Base-by-base conservation (phyloP, 108 stramenopile genomes). In the Aurantiochytrium sp. region DNA sequence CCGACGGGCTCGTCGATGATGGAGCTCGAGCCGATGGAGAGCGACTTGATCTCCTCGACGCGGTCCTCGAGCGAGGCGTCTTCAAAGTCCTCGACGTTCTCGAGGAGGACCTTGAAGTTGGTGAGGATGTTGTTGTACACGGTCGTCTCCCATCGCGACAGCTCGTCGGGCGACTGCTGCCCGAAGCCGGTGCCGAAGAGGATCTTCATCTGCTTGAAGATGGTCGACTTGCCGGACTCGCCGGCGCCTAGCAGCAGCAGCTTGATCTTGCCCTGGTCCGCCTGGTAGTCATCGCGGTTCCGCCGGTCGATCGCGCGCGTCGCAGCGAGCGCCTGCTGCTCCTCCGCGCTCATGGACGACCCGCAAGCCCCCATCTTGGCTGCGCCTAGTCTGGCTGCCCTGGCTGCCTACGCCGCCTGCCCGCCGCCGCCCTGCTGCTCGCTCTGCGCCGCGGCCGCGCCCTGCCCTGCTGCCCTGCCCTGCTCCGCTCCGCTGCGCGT, bases 231-330 rank as follows among this genome's bases (percentile, higher is more conserved):
- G 53, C 88, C 88, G 8, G 85, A 86, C 55, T 89, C 88, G 10
- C 87, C 87, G 27, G 87, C 69, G 36, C 87, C 87, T 21, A 99
- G 91, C 55, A 99, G 90, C n/a, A 99, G 91, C 85, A 99, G 94
- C 93, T 99, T 99, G 87, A 98, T 92, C 88, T 93, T 93, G 37
- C 10, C 34, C 6, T 86, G 32, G 24, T 89, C 89, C 36, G 36
- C 45, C 27, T 87, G 52, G 36, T 6, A 36, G 5, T 69, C 86
- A 50, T 30, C 37, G 37, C 22, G 19, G 73, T 55, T 55, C 50
- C 12, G 55, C 54, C 87, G 4, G 34, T 85, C 54, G 81, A 88
- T 86, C 8, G 69, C 69, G 37, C 69, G 69, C 19, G 10, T 45
- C 22, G 69, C 45, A 19, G 69, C 37, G 24, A 48, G 42, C 12